Evolutionary conservation across 345 rosid species (phyloP).

Genomic region (Euphorbia lathyris): DNA sequence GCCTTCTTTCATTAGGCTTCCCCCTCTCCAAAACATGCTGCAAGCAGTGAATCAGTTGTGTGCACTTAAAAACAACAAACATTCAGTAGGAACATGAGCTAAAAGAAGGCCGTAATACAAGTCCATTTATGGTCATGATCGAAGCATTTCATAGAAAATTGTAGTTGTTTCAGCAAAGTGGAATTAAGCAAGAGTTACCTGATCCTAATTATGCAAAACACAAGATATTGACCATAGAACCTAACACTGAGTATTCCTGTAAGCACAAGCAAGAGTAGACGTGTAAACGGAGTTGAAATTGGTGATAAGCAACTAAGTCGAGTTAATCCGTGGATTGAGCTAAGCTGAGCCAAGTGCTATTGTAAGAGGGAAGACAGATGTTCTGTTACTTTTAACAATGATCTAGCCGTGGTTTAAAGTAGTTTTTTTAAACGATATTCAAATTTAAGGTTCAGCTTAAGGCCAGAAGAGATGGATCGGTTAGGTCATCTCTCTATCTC

Average conservation of each 20-base stretch:
- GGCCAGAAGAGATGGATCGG: neutral
- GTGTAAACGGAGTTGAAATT: no score
- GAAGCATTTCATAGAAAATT: neutral
- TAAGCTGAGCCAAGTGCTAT: neutral
- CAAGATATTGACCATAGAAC: neutral
- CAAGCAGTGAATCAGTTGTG: neutral
- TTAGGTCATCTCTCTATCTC: neutral
- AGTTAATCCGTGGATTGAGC: no score
- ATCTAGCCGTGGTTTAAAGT: neutral
- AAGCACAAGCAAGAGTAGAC: neutral
- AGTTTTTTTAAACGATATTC: neutral
- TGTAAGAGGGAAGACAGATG: no score
- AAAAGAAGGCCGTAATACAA: neutral
- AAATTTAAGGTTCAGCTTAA: neutral
- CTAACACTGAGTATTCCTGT: neutral
- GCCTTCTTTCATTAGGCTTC: slow-evolving; percentile 64
- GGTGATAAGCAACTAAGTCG: neutral
- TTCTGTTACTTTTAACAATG: neutral
- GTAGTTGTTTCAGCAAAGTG: neutral
- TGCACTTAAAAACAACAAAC: neutral
- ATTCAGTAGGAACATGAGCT: neutral
- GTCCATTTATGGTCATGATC: neutral
- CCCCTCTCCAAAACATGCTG: slow-evolving; percentile 98
- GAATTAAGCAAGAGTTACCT: neutral
- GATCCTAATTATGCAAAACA: neutral